Percentiles rank a stretch among this genome's conserved stretches.
These are phyloP conservation scores for Postia placenta DNA, from an alignment of 768 basidiomycete species.

Conservation along the genomic window DNA sequence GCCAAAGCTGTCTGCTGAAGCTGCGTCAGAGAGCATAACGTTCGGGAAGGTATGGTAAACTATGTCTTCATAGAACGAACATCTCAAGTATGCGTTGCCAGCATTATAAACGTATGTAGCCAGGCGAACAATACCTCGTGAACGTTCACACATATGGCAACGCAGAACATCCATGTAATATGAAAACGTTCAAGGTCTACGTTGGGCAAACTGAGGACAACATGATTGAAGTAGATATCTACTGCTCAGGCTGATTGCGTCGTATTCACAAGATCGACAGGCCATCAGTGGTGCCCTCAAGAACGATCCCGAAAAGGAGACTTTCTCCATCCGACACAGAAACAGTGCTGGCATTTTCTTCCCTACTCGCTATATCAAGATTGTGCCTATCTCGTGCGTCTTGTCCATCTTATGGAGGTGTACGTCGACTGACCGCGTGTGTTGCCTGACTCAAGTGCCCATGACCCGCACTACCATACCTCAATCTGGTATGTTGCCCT, in stretches of 20 bases:
- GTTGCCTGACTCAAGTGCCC: conserved; percentile 42
- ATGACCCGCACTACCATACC: conserved; percentile 67
- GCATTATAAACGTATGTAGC: no score
- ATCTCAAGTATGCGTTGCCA: no score
- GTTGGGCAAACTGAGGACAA: conserved; percentile 59
- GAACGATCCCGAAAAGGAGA: conserved; percentile 61
- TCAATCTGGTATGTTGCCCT: conserved; percentile 75
- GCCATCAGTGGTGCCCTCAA: conserved; percentile 55
- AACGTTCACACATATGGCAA: no score
- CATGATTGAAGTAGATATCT: conserved; percentile 45
- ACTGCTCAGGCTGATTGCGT: background rate
- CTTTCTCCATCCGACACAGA: conserved; percentile 49
- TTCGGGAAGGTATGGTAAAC: conserved; percentile 75
- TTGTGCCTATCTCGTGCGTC: conserved; percentile 68
- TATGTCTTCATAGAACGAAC: no score
- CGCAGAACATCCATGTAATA: conserved; percentile 78
- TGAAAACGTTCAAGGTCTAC: conserved; percentile 76
- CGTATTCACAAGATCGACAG: background rate
- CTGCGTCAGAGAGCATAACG: conserved; percentile 53
- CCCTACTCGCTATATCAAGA: conserved; percentile 66
- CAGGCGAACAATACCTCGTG: no score
- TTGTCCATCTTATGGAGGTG: background rate
- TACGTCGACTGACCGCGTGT: background rate
- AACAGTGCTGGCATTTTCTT: conserved; percentile 53
- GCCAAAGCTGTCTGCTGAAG: conserved; percentile 3